These are phyloP conservation scores for Sugiyamaella novakii DNA, from an alignment of 1,139 yeast genomes.

Conservation along the genomic window DNA sequence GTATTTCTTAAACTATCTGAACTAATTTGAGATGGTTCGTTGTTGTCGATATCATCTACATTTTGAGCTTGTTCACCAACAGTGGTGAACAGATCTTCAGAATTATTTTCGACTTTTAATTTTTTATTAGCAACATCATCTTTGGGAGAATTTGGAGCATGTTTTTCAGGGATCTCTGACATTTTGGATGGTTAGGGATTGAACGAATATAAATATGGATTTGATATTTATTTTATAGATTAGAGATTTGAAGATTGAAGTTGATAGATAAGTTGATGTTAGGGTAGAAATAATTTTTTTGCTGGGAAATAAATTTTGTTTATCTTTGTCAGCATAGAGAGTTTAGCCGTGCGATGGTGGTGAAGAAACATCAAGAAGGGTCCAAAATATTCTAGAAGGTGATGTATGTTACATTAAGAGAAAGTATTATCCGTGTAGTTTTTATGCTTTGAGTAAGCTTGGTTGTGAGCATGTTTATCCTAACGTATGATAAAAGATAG, in stretches of 20 bases:
- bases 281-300: neutral
- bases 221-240: too few relatives aligned
- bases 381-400: neutral
- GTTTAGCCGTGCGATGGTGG: neutral
- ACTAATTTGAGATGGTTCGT: conserved; percentile 29
- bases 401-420: too few relatives aligned
- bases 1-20: conserved; percentile 38
- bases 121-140: conserved; percentile 7
- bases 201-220: too few relatives aligned
- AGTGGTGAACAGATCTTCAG: conserved; percentile 26
- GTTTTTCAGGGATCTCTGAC: conserved; percentile 15
- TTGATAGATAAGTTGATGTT: too few relatives aligned
- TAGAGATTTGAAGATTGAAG: too few relatives aligned
- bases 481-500: too few relatives aligned
- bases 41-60: conserved; percentile 28
- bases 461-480: too few relatives aligned
- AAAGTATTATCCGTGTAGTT: too few relatives aligned
- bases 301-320: neutral
- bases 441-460: too few relatives aligned
- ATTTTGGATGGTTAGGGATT: neutral
- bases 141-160: conserved; percentile 4
- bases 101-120: conserved; percentile 7
- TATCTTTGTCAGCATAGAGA: neutral
- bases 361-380: neutral
- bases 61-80: conserved; percentile 37